A percentile compares a stretch with the other conserved stretches of the same genome.
phyloP scores from a whole-genome alignment of 495 filamentous ascomycete genomes.

The Lophiostoma macrostomum region DNA sequence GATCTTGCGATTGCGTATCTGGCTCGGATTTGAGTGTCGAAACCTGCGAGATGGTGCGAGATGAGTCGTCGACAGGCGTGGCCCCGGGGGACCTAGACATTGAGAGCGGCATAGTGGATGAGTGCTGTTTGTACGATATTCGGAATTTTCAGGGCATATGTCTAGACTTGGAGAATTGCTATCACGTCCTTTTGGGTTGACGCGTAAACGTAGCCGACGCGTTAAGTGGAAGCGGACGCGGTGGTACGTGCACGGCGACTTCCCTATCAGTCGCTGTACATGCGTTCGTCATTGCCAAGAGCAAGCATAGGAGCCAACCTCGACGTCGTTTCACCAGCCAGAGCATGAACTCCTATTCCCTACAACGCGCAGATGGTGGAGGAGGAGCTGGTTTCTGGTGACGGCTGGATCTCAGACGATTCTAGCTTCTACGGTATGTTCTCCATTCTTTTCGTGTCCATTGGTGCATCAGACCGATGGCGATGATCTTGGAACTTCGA shows the following conservation, averaged over 20 bases:
- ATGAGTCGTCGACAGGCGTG: slow-evolving; percentile 2
- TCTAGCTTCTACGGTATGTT: slow-evolving; percentile 41
- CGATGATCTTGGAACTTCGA: too few species aligned
- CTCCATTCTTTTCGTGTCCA: background rate
- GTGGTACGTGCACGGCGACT: too few species aligned
- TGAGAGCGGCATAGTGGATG: slow-evolving; percentile 25
- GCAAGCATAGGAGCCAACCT: background rate
- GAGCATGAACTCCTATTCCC: background rate
- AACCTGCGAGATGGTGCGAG: slow-evolving; percentile 3
- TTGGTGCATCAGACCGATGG: too few species aligned
- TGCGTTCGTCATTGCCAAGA: slow-evolving; percentile 12
- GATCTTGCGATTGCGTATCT: slow-evolving; percentile 9
- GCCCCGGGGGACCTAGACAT: slow-evolving; percentile 10
- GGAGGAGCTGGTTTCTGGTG: slow-evolving; percentile 31
- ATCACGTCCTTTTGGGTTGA: background rate
- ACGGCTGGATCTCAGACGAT: slow-evolving; percentile 40
- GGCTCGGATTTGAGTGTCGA: slow-evolving; percentile 19
- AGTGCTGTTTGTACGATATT: background rate
- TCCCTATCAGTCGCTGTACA: too few species aligned
- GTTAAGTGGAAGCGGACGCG: slow-evolving; percentile 7
- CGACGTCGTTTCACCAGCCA: slow-evolving; percentile 1
- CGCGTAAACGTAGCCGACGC: slow-evolving; percentile 5
- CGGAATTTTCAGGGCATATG: background rate
- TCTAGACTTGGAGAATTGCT: background rate
- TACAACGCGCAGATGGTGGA: slow-evolving; percentile 12